Percentiles rank a stretch among this genome's conserved stretches.
phyloP scores from a whole-genome alignment of 768 basidiomycete genomes.

The Cystofilobasidium ferigula region DNA sequence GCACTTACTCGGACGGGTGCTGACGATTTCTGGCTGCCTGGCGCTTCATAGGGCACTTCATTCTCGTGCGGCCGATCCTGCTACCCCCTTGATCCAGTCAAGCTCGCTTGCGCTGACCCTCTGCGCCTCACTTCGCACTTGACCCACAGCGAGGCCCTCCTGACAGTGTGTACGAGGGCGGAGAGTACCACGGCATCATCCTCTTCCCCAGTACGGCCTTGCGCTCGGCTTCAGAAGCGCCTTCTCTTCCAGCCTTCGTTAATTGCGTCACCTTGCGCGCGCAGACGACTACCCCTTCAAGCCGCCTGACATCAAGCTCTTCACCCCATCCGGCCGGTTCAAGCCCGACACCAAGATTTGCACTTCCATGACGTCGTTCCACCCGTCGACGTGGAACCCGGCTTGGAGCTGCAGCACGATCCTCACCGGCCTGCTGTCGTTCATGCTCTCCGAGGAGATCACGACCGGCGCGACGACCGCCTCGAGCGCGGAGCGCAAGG shows the following conservation, averaged over 20 bases:
- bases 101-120: background rate
- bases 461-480: constrained; percentile 86
- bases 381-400: constrained; percentile 40
- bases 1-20: background rate
- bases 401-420: constrained; percentile 93
- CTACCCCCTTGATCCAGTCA: background rate
- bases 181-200: constrained; percentile 88
- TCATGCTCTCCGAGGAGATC: constrained; percentile 93
- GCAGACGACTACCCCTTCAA: constrained; percentile 53
- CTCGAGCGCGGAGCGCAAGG: constrained; percentile 63
- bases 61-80: constrained; percentile 54
- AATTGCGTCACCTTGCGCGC: background rate
- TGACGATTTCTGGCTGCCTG: background rate
- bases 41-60: constrained; percentile 86
- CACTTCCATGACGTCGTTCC: constrained; percentile 64
- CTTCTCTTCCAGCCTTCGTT: background rate
- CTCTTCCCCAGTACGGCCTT: constrained; percentile 52
- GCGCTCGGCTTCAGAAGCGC: background rate
- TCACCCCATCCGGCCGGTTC: constrained; percentile 74
- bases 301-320: constrained; percentile 57
- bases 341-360: constrained; percentile 89
- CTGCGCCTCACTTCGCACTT: background rate
- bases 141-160: constrained; percentile 79
- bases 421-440: constrained; percentile 81
- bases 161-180: constrained; percentile 78